Evolutionary conservation across 2,329 filamentous ascomycete species (phyloP), one percentile per base, ranked within the genome.

Genomic region (Talaromyces piceae): DNA sequence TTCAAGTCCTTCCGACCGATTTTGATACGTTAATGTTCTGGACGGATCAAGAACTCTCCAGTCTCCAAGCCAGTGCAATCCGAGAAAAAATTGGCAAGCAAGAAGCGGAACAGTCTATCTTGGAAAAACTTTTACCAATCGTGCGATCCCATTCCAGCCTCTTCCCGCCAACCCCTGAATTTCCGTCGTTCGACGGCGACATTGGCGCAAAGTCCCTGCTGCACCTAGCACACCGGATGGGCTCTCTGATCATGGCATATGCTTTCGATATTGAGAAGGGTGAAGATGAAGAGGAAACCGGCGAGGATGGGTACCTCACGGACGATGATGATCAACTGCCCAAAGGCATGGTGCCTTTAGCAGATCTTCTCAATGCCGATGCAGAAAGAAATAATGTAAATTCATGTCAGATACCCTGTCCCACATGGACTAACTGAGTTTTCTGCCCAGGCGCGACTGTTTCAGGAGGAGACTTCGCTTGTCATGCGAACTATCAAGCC

Each of bases 21-120:
- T 95, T 95, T 63, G 81, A 93, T 65, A 94, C 88, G 2, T 78
- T 91, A 57, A 95, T 96, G 87, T 95, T 91, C 71, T 96, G 91
- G 91, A 74, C 79, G 2, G 73, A 78, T 0, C 70, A 74, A 1
- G 89, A 95, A 65, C 74, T 95, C 2, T 70, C 73, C 0, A 77
- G 85, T 60, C 78, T 95, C 7, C 84, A 91, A 69, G 87, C 84
- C 16, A 91, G 87, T 63, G 80, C 87, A 1, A 80, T 93, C n/a
- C 66, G 83, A 3, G 70, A 78, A 55, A 91, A 90, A 65, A 86
- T 95, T 56, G 90, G 89, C 45, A 87, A 82, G 58, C 73, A 79
- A 4, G 76, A 80, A 50, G 88, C 89, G 2, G 84, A 94, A 54
- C 70, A 77, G 39, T 82, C 82, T 66, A 90, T 95, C 62, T 74